phyloP scores from a whole-genome alignment of 2,329 filamentous ascomycete genomes.

The Fusarium foetens region DNA sequence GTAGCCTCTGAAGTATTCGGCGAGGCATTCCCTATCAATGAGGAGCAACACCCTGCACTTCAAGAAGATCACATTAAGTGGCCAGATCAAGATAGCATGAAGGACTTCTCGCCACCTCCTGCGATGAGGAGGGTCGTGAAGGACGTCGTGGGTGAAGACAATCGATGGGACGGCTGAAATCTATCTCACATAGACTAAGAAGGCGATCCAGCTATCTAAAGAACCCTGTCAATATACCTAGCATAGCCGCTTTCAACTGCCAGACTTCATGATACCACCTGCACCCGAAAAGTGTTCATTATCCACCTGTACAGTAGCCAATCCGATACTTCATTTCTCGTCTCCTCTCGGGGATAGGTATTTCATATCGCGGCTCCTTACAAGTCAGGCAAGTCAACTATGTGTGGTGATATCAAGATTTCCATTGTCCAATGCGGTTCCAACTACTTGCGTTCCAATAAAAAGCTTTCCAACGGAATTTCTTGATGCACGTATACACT shows the following conservation, averaged over 20 bases:
- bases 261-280: neutral
- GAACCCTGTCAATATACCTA: neutral
- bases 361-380: too few species aligned
- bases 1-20: neutral
- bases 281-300: neutral
- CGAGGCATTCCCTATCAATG: neutral
- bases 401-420: too few species aligned
- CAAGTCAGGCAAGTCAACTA: too few species aligned
- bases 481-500: too few species aligned
- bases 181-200: neutral
- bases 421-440: too few species aligned
- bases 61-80: neutral
- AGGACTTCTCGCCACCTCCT: neutral
- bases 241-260: neutral
- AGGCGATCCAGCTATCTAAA: neutral
- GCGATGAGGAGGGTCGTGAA: neutral
- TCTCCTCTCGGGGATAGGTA: too few species aligned
- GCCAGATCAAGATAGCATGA: neutral
- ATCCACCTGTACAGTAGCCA: neutral
- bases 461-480: too few species aligned
- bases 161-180: neutral
- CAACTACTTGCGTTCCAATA: too few species aligned
- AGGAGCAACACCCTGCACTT: neutral
- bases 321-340: neutral
- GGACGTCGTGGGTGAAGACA: neutral